Conservation (phyloP, 768 basidiomycete species). For the Pilatotrama ljubarskyi region DNA sequence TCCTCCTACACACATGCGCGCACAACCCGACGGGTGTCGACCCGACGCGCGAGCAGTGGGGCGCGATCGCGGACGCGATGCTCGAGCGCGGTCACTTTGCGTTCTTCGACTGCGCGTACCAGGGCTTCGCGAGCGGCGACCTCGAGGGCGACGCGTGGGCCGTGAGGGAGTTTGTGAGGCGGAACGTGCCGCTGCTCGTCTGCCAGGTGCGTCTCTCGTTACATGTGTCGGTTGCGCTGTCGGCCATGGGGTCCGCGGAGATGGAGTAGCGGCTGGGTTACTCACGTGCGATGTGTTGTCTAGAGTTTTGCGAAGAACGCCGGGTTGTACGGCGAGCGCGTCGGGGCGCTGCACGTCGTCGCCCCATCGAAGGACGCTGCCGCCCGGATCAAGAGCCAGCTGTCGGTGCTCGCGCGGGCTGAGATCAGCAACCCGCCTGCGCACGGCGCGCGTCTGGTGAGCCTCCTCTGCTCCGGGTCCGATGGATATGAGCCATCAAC, state of each 20-base stretch:
- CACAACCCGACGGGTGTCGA: constrained; percentile 98
- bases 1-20: constrained; percentile 91
- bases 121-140: constrained; percentile 94
- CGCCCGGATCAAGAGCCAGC: constrained; percentile 76
- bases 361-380: constrained; percentile 64
- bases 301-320: constrained; percentile 98
- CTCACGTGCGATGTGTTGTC: not conserved
- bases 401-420: constrained; percentile 88
- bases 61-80: constrained; percentile 69
- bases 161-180: constrained; percentile 81
- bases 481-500: not conserved
- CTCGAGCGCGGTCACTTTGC: constrained; percentile 75
- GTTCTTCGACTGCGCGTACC: constrained; percentile 96
- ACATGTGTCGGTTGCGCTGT: not conserved
- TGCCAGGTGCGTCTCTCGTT: constrained; percentile 71
- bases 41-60: constrained; percentile 88
- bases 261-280: not conserved
- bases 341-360: constrained; percentile 91
- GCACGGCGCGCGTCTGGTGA: constrained; percentile 85
- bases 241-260: no score
- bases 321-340: constrained; percentile 91
- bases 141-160: constrained; percentile 91
- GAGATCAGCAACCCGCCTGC: constrained; percentile 96
- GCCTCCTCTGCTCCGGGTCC: constrained; percentile 25
- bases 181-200: constrained; percentile 73